Evolutionary conservation across 164 flowering plant genomes (phyloP), one percentile per base, ranked within the genome.

Genomic region (Macadamia tetraphylla): DNA sequence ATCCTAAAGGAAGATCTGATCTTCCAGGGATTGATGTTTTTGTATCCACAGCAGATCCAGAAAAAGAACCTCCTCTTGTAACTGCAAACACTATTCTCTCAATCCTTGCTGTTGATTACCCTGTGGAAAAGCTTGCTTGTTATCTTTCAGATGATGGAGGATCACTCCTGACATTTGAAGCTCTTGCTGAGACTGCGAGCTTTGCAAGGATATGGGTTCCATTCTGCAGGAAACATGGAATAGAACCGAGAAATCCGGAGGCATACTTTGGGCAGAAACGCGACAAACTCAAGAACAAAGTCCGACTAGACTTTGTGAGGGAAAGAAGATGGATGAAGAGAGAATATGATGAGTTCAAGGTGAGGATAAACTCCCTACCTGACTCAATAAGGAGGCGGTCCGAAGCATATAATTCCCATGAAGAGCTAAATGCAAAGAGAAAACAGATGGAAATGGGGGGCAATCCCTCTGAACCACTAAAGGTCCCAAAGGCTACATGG

Each of bases 321-420:
- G 98, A 91, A 61, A 86, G 97, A 75, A 73, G 92, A 62, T 67
- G 85, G 60, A 89, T 94, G 72, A 94, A 91, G 83, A 83, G 98
- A 67, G 91, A 89, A 62, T 94, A 94, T 75, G 98, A 89, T 68
- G 98, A 94, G 72, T 94, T 94, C 49, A 94, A 94, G 75, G 98
- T 91, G 69, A 81, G 94, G 79, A 87, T 94, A 0, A 94, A 94
- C 63, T 84, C 91, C 1, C 76, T 91, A 69, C 91, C 96, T 0
- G 98, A 94, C 0, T 81, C 96, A 0, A 94, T 91, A 17, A 82
- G 94, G 81, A 70, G 91, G 64, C 71, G 98, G 49, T 94, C 96
- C 9, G 96, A 89, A 76, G 97, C 98, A 13, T 94, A 81, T 46
- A 91, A 94, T 78, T 89, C 91, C 6, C 85, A 84, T 8, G 89